Evolutionary conservation across 108 stramenopile genomes (phyloP).

Genomic region (Poteriospumella lacustris): DNA sequence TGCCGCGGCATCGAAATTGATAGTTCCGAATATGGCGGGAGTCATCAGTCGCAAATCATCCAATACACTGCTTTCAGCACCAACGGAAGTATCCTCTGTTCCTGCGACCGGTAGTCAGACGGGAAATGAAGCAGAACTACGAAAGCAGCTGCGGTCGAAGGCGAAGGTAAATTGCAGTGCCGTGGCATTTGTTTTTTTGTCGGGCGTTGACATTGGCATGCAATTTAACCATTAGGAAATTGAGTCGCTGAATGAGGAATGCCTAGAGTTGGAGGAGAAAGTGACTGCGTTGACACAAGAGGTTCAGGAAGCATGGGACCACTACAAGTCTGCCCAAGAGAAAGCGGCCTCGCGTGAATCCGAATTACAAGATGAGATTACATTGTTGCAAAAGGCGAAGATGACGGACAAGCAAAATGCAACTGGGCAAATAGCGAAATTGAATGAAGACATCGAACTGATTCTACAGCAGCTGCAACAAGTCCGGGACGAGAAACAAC

Average conservation of each 20-base stretch:
- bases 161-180: too few species aligned
- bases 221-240: not conserved
- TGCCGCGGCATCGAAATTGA: too few species aligned
- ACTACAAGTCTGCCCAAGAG: slow-evolving; percentile 18
- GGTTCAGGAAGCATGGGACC: slow-evolving; percentile 27
- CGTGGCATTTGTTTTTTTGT: too few species aligned
- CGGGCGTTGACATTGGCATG: not conserved
- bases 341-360: slow-evolving; percentile 12
- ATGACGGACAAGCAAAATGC: not conserved
- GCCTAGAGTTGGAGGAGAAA: slow-evolving; percentile 16
- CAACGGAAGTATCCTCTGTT: too few species aligned
- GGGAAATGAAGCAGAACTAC: too few species aligned
- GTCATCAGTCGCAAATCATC: too few species aligned
- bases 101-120: too few species aligned
- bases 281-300: not conserved
- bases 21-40: too few species aligned
- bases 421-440: not conserved
- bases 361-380: slow-evolving; percentile 21
- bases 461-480: not conserved
- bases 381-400: slow-evolving; percentile 10
- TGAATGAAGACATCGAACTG: not conserved
- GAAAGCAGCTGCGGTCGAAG: too few species aligned
- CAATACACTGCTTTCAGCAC: too few species aligned
- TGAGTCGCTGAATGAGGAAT: slow-evolving; percentile 7
- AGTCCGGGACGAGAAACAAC: not conserved